phyloP scores from a whole-genome alignment of 306 rosid genomes.

The Spatholobus suberectus region DNA sequence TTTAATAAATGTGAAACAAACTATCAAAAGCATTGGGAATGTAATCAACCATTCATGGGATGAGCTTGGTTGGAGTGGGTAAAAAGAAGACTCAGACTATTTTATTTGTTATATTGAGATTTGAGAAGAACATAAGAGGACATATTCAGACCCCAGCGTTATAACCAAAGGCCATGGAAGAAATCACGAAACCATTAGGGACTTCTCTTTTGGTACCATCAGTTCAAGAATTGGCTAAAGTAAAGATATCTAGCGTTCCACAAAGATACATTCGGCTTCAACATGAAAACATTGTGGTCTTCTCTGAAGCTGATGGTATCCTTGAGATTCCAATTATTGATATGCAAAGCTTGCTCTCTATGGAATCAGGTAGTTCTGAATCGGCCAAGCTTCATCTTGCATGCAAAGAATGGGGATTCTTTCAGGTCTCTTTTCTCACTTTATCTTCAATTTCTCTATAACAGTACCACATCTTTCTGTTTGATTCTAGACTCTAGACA shows the following conservation, averaged over 20 bases:
- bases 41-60: not conserved
- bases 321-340: constrained; percentile 45
- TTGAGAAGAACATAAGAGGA: not conserved
- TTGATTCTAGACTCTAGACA: not conserved
- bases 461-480: not conserved
- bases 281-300: not conserved
- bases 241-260: constrained; percentile 5
- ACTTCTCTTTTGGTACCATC: constrained; percentile 40
- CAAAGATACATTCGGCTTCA: constrained; percentile 39
- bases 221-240: constrained; percentile 45
- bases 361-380: constrained; percentile 31
- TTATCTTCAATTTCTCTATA: not conserved
- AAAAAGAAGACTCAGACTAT: not conserved
- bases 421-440: constrained; percentile 30
- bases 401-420: constrained; percentile 52
- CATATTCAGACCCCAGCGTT: too few species aligned
- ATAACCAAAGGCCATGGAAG: not conserved
- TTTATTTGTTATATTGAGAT: not conserved
- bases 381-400: constrained; percentile 53
- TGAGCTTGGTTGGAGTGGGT: not conserved
- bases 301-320: not conserved
- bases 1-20: not conserved
- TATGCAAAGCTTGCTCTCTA: constrained; percentile 26
- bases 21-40: not conserved
- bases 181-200: not conserved